phyloP scores from a whole-genome alignment of 1,284 basidiomycete genomes.

The Caloboletus inedulis region DNA sequence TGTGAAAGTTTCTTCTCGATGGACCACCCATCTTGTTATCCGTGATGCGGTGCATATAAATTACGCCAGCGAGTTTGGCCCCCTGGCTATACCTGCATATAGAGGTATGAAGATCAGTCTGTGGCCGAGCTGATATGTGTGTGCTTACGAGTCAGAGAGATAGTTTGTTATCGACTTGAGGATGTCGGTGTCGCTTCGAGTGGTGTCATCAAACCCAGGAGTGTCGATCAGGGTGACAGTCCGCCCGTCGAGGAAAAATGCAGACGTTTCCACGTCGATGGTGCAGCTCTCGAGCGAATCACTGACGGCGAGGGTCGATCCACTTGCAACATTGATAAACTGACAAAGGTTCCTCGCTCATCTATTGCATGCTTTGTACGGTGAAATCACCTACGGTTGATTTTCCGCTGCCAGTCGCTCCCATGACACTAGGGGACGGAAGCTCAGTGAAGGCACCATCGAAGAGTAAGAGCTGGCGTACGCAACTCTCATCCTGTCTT shows the following conservation, averaged over 20 bases:
- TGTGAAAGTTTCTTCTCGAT: slow-evolving; percentile 44
- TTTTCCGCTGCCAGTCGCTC: slow-evolving; percentile 44
- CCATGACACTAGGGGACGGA: slow-evolving; percentile 38
- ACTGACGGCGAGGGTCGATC: slow-evolving; percentile 30
- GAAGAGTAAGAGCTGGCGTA: slow-evolving; percentile 11
- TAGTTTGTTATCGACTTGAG: slow-evolving; percentile 32
- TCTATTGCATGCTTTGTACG: background rate
- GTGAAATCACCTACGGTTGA: slow-evolving; percentile 34
- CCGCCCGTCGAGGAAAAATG: slow-evolving; percentile 27
- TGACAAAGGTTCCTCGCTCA: slow-evolving; percentile 6
- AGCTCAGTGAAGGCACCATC: slow-evolving; percentile 2
- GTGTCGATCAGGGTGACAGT: slow-evolving; percentile 35
- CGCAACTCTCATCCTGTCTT: slow-evolving; percentile 27
- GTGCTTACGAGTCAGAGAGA: slow-evolving; percentile 31
- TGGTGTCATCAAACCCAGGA: slow-evolving; percentile 41
- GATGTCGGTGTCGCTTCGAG: slow-evolving; percentile 35
- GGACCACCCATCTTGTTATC: slow-evolving; percentile 49
- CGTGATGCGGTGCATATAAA: slow-evolving; percentile 54
- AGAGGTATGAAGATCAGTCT: background rate
- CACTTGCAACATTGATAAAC: slow-evolving; percentile 36
- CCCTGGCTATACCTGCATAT: slow-evolving; percentile 35
- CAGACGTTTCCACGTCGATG: slow-evolving; percentile 26
- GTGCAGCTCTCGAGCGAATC: slow-evolving; percentile 36
- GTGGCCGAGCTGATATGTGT: background rate
- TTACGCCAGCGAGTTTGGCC: slow-evolving; percentile 42